Conservation (phyloP, 2,329 filamentous ascomycete genomes). For the Fusarium sp. region DNA sequence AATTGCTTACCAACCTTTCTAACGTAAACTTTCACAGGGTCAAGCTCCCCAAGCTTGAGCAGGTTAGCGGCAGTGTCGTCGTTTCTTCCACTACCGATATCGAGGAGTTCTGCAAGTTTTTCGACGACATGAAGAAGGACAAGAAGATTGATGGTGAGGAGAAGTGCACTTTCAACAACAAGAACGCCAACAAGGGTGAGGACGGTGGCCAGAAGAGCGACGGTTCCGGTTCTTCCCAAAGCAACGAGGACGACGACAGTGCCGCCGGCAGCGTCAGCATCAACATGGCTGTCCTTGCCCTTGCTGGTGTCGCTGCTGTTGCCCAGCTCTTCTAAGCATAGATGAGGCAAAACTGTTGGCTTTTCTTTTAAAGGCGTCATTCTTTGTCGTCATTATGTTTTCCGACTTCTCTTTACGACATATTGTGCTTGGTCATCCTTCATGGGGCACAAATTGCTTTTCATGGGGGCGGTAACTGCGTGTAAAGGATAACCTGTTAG, state of each 20-base stretch:
- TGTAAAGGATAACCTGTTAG: slow-evolving; percentile 52
- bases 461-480: slow-evolving; percentile 43
- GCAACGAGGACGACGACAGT: slow-evolving; percentile 50
- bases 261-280: slow-evolving; percentile 59
- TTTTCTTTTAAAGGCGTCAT: slow-evolving; percentile 49
- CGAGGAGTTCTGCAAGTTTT: slow-evolving; percentile 63
- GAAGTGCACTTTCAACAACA: slow-evolving; percentile 63
- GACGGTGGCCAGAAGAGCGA: slow-evolving; percentile 45
- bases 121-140: slow-evolving; percentile 55
- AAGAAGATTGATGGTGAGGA: slow-evolving; percentile 57
- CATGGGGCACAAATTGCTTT: slow-evolving; percentile 44
- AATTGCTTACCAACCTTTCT: neutral
- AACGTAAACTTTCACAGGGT: slow-evolving; percentile 64
- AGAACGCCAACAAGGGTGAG: slow-evolving; percentile 62
- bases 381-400: slow-evolving; percentile 50
- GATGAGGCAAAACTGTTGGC: slow-evolving; percentile 46
- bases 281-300: slow-evolving; percentile 60
- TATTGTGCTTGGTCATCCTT: slow-evolving; percentile 49
- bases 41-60: slow-evolving; percentile 71
- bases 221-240: slow-evolving; percentile 45
- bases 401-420: slow-evolving; percentile 51
- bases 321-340: slow-evolving; percentile 63
- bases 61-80: slow-evolving; percentile 78
- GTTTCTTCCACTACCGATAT: slow-evolving; percentile 74
- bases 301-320: slow-evolving; percentile 60